A percentile compares a stretch with the other conserved stretches of the same genome.
Conservation (phyloP, 176 grass and related monocot species). For the Triticum turgidum region DNA sequence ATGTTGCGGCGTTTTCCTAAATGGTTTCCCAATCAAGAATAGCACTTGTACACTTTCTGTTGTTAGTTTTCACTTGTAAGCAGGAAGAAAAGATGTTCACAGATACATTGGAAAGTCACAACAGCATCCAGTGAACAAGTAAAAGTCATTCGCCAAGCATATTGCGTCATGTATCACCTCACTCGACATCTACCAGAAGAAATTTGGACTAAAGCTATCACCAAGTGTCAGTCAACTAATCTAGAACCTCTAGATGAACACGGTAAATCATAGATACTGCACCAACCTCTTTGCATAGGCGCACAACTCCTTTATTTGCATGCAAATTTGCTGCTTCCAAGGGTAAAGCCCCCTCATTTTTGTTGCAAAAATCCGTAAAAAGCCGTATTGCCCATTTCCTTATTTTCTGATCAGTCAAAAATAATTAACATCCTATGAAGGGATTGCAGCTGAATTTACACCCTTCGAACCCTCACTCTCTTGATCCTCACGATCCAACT, state of each 20-base stretch:
- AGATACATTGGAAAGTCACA: neutral
- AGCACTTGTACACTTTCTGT: neutral
- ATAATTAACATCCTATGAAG: neutral
- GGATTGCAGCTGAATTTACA: neutral
- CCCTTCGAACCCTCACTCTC: neutral
- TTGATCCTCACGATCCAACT: neutral
- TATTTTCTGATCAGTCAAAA: constrained; percentile 2
- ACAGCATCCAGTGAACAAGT: neutral
- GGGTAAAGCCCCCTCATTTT: neutral
- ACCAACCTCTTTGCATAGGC: constrained; percentile 5
- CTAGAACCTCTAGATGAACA: neutral
- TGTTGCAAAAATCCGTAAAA: neutral
- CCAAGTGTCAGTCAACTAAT: neutral
- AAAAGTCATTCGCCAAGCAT: neutral
- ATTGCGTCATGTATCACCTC: neutral
- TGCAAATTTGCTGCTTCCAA: constrained; percentile 7
- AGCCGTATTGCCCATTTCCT: neutral
- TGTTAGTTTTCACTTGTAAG: neutral
- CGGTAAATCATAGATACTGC: constrained; percentile 8
- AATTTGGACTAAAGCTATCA: neutral
- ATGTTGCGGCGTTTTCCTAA: neutral
- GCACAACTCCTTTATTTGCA: neutral
- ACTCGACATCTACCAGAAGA: neutral
- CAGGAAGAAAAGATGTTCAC: neutral
- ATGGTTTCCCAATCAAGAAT: neutral